Evolutionary conservation across 192 early-diverging fungal genomes (phyloP), one percentile per base, ranked within the genome.

Genomic region (Chytriomyces confervae): DNA sequence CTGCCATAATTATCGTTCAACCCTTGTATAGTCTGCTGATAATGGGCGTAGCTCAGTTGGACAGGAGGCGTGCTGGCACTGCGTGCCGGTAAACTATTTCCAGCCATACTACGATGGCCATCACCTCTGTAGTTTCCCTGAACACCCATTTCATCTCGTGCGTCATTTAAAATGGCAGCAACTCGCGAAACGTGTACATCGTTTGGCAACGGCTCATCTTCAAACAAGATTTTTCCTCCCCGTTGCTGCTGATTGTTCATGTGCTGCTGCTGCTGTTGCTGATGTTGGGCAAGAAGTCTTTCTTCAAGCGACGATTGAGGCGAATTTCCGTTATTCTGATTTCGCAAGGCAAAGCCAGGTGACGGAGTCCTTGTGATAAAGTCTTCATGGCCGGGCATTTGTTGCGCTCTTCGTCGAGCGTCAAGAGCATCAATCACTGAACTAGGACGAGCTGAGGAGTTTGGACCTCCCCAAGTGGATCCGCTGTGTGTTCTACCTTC

Each of bases 1-100:
- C 53, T 5, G 53, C 53, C 20, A 3, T 57, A 57, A n/a, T 57
- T 20, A 57, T 20, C 53, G 20, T 20, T 20, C 16, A 57, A 20
- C 20, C 53, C 53, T 13, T 43, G 11, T 11, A 65, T 13, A 65
- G 36, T 43, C 11, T 60, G 48, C n/a, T 69, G 46, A 50, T 73
- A 73, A 8, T 62, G 61, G 1, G 20, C 18, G 46, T 74, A 63
- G 27, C 24, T 66, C 9, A 76, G 48, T 65, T 76, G 74, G 10
- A 48, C 63, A 29, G 74, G 74, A 11, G 74, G 74, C 16, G 74
- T 76, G 29, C 62, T 66, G 7, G 74, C 74, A 36, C 62, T 66
- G 47, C 74, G 70, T 20, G 53, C 20, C 16, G 53, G 53, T 13
- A 57, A 20, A 11, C 44, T 18, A n/a, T 23, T 11, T 11, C n/a